Percentiles rank a stretch among this genome's conserved stretches.
phyloP scores from a whole-genome alignment of 148 eudicot species.

The Rhododendron ovatum region DNA sequence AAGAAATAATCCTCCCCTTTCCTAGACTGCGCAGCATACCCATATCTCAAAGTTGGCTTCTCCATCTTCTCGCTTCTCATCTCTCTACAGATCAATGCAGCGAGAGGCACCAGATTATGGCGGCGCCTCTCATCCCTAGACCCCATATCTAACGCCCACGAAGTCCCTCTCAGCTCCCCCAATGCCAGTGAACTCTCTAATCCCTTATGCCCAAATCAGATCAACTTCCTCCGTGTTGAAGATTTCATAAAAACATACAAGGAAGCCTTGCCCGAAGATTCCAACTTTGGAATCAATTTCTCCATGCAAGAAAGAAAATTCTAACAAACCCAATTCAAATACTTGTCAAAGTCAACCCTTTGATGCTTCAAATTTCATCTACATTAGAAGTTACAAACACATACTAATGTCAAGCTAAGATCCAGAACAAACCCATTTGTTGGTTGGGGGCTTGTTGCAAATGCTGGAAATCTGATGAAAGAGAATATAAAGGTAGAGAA shows the following conservation, averaged over 20 bases:
- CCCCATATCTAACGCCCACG: constrained; percentile 22
- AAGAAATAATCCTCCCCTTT: constrained; percentile 95
- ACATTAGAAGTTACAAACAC: neutral
- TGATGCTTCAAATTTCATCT: neutral
- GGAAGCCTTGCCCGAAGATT: neutral
- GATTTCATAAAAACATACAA: neutral
- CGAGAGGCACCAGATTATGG: constrained; percentile 67
- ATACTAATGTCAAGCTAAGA: neutral
- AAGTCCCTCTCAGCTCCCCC: neutral
- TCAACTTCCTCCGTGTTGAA: neutral
- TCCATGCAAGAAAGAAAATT: neutral
- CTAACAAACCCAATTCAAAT: neutral
- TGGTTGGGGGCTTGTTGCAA: neutral
- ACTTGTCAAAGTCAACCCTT: neutral
- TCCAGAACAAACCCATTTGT: neutral
- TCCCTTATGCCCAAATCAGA: neutral
- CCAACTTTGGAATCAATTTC: neutral
- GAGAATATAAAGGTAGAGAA: neutral
- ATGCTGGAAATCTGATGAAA: neutral
- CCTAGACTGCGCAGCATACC: constrained; percentile 88
- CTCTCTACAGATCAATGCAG: constrained; percentile 82
- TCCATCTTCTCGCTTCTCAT: constrained; percentile 72
- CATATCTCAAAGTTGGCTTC: constrained; percentile 70
- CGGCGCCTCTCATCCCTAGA: constrained; percentile 47
- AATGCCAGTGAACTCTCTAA: neutral